Conservation (phyloP, 2,329 filamentous ascomycete species). For the Tolypocladium capitatum region DNA sequence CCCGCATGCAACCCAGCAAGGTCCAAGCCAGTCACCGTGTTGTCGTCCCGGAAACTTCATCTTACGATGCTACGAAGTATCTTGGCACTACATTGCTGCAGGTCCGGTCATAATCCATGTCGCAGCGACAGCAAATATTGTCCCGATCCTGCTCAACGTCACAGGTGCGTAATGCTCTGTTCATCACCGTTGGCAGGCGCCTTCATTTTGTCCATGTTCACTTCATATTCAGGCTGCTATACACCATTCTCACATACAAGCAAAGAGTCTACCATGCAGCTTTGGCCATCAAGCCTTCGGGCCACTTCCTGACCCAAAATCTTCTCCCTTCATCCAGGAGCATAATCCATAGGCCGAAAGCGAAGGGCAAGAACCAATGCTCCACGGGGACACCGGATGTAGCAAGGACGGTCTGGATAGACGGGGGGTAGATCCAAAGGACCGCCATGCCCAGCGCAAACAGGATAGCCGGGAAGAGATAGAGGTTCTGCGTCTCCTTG, state of each 20-base stretch:
- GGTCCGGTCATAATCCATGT: too few species aligned
- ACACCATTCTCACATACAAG: too few species aligned
- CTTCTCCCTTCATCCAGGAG: slow-evolving; percentile 56
- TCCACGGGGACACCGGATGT: slow-evolving; percentile 55
- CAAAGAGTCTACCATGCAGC: slow-evolving; percentile 36
- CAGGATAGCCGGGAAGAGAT: slow-evolving; percentile 55
- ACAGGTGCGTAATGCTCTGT: too few species aligned
- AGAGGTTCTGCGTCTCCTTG: slow-evolving; percentile 50
- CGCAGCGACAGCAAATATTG: too few species aligned
- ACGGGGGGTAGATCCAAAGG: slow-evolving; percentile 56
- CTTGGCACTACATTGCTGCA: slow-evolving; percentile 2
- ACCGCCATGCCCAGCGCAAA: slow-evolving; percentile 59
- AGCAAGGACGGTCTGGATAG: slow-evolving; percentile 45
- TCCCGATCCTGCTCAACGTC: too few species aligned
- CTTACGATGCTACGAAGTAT: too few species aligned
- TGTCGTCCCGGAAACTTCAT: too few species aligned
- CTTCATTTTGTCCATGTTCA: slow-evolving; percentile 3
- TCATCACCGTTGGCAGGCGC: background rate
- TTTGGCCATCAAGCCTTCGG: slow-evolving; percentile 40
- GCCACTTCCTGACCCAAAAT: slow-evolving; percentile 45
- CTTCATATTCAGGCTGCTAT: background rate
- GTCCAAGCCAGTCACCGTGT: too few species aligned
- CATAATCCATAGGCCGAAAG: slow-evolving; percentile 48
- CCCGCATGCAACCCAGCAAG: too few species aligned
- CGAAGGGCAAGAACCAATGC: slow-evolving; percentile 64